These are phyloP conservation scores for Pichia inconspicua DNA, from an alignment of 1,139 yeast species.

Conservation along the genomic window DNA sequence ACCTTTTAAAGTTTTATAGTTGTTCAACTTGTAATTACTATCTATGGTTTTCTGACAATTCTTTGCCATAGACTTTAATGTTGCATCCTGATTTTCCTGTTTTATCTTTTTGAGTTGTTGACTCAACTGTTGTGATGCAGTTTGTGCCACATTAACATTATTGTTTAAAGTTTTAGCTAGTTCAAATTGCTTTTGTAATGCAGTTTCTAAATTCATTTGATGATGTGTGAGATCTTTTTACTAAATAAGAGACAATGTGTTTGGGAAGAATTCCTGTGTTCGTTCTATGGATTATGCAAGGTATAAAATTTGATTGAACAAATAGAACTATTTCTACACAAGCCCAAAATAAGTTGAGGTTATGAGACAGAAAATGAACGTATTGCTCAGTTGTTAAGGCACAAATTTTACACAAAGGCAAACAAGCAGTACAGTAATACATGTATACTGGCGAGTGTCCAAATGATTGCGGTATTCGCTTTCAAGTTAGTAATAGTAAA, in stretches of 20 bases:
- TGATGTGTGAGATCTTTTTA: not conserved
- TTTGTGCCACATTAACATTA: slow-evolving; percentile 19
- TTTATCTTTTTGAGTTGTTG: slow-evolving; percentile 22
- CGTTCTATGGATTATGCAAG: not conserved
- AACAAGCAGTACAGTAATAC: not conserved
- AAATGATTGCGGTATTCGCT: not conserved
- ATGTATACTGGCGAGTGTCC: not conserved
- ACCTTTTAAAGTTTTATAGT: slow-evolving; percentile 46
- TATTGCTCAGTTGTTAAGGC: not conserved
- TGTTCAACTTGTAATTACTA: slow-evolving; percentile 24
- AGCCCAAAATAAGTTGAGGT: not conserved
- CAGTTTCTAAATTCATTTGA: slow-evolving; percentile 11
- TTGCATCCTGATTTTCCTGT: slow-evolving; percentile 23
- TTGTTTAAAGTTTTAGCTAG: slow-evolving; percentile 17
- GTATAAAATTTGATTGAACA: not conserved
- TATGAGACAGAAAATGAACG: not conserved
- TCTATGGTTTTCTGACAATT: slow-evolving; percentile 22
- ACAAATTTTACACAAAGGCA: not conserved
- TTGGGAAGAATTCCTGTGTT: too few species aligned
- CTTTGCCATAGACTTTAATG: slow-evolving; percentile 19
- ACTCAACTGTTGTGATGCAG: slow-evolving; percentile 21
- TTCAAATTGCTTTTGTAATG: slow-evolving; percentile 20
- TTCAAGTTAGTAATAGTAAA: too few species aligned
- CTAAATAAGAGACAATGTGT: too few species aligned
- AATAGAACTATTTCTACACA: not conserved